Percentiles rank a stretch among this genome's conserved stretches.
Conservation (phyloP, 208 protist genomes). For the Acanthamoeba castellanii region DNA sequence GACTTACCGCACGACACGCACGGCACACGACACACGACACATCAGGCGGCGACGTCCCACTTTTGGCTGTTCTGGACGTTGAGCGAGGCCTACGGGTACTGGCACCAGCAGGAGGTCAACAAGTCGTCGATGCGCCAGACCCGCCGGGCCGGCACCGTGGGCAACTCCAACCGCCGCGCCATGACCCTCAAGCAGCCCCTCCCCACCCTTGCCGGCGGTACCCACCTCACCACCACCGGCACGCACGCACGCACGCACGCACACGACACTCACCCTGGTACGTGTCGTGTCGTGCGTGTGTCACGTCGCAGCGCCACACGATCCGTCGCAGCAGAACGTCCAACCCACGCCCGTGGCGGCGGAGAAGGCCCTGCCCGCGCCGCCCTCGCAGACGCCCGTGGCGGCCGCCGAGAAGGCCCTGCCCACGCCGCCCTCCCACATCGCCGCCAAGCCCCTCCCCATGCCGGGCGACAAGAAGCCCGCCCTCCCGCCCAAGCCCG, state of each 20-base stretch:
- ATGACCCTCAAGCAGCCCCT: not conserved
- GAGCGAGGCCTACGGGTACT: conserved; percentile 41
- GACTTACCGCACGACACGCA: not conserved
- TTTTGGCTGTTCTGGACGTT: conserved; percentile 61
- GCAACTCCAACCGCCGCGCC: conserved; percentile 8
- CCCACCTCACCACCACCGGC: not conserved
- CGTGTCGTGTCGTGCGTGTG: too few relatives aligned
- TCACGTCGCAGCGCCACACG: too few relatives aligned
- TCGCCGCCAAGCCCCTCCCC: not conserved
- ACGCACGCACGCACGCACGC: not conserved
- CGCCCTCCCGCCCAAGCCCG: not conserved
- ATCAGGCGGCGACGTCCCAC: conserved; percentile 25
- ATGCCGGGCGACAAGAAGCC: not conserved
- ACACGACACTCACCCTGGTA: not conserved
- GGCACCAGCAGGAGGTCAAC: conserved; percentile 61
- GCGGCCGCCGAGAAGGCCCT: not conserved
- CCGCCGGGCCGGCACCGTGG: not conserved
- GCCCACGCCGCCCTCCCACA: conserved; percentile 3
- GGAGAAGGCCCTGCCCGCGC: not conserved
- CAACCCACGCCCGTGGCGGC: not conserved
- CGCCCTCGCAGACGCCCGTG: not conserved
- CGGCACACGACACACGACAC: not conserved
- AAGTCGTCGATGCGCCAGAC: conserved; percentile 31
- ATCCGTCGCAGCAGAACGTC: not conserved
- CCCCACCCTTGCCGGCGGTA: not conserved